Percentiles rank a stretch among this genome's conserved stretches.
Conservation (phyloP, 2,329 filamentous ascomycete species). For the Cladophialophora immunda region DNA sequence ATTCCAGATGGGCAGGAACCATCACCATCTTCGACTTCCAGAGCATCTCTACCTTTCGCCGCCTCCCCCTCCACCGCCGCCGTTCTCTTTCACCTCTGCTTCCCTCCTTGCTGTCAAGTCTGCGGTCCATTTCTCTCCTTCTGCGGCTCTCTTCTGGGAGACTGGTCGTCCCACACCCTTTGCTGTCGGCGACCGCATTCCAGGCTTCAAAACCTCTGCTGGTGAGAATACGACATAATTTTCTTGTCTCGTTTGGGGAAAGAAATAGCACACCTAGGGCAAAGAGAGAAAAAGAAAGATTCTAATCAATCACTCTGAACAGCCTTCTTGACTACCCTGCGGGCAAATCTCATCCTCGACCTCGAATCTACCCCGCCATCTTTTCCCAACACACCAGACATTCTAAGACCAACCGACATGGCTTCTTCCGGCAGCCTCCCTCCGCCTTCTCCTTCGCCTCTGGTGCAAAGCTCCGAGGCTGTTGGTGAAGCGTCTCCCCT, state of each 20-base stretch:
- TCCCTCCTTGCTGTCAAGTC: conserved; percentile 36
- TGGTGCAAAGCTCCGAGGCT: conserved; percentile 18
- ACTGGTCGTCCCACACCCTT: conserved; percentile 34
- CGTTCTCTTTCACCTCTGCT: conserved; percentile 32
- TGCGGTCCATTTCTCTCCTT: conserved; percentile 28
- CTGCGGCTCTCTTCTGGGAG: conserved; percentile 32
- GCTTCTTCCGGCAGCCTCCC: conserved; percentile 53
- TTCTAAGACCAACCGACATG: conserved; percentile 57
- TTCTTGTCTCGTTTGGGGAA: conserved; percentile 5
- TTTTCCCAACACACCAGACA: conserved; percentile 70
- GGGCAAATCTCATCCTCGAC: conserved; percentile 78
- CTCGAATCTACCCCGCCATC: conserved; percentile 68
- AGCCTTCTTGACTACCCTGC: conserved; percentile 86
- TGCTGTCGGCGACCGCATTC: conserved; percentile 45
- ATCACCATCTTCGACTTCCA: conserved; percentile 38
- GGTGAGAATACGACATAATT: conserved; percentile 40
- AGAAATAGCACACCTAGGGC: neutral
- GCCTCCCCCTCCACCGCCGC: conserved; percentile 27
- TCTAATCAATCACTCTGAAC: conserved; percentile 9
- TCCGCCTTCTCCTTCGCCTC: conserved; percentile 50
- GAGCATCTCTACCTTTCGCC: conserved; percentile 41
- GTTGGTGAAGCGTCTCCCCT: conserved; percentile 17
- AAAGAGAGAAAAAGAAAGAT: conserved; percentile 4
- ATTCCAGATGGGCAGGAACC: conserved; percentile 39
- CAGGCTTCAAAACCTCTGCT: conserved; percentile 45